Base-by-base conservation (phyloP, 495 filamentous ascomycete genomes). In the Xylaria nigripes region DNA sequence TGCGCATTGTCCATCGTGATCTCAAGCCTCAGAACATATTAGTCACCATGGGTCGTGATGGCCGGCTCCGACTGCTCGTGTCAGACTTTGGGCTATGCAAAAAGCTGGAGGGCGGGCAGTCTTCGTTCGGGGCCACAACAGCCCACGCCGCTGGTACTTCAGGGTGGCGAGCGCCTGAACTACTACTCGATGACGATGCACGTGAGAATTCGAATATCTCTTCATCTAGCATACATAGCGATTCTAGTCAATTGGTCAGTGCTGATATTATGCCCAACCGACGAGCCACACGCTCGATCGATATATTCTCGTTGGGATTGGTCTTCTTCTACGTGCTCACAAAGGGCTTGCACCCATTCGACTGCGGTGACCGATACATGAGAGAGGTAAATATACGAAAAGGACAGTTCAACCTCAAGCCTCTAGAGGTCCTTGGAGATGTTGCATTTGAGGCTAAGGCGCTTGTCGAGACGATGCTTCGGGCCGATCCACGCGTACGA, bases 51-150 rank as follows among this genome's bases (percentile, higher is more conserved):
- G 72, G 75, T 70, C 70, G 82, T 68, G 73, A 77, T 44, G 74
- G 76, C n/a, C 75, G 69, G 41, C 83, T 85, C 27, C 86, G 92
- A 15, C 74, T 97, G 3, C 81, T 97, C 9, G 95, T 98, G 30
- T 96, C 94, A 1, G 93, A 97, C 70, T 98, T 98, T 68, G 93
- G 93, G 12, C 80, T 98, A 18, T 97, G 93, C 70, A 97, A 97
- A 77, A 96, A 95, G 63, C 72, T 98, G n/a, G 93, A 96, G 51
- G 89, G 87, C 51, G 90, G 94, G 43, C 89, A 91, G 61, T 95
- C 90, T 46, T 97, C 93, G 0, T 91, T 97, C 67, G 85, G 90
- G 18, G 89, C 90, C 7, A 95, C 93, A 3, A 97, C 92, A 1
- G 89, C 89, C 10, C 90, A 95, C 61, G 90, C 90, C 13, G 89